Conservation (phyloP, 805 yeast genomes). For the Brettanomyces naardenensis region DNA sequence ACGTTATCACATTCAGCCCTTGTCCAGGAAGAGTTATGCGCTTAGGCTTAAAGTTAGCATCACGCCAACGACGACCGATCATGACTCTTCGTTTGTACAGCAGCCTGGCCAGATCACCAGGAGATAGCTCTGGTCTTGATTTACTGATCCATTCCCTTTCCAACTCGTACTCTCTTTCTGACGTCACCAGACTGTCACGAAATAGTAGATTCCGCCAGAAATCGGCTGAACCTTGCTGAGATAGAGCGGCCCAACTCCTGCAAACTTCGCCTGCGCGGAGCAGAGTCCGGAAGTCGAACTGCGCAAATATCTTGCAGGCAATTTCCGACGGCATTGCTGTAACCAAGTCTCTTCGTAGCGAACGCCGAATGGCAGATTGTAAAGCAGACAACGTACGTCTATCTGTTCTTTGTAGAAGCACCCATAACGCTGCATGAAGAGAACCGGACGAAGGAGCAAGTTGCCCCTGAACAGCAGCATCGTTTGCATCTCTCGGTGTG, state of each 20-base stretch:
- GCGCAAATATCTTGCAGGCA: conserved; percentile 51
- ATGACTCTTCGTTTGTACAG: conserved; percentile 53
- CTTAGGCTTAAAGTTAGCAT: conserved; percentile 60
- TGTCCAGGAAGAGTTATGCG: conserved; percentile 61
- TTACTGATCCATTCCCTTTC: conserved; percentile 15
- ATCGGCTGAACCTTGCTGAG: conserved; percentile 44
- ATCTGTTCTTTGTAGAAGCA: conserved; percentile 51
- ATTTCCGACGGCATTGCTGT: conserved; percentile 70
- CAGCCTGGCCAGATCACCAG: conserved; percentile 16
- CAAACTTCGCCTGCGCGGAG: conserved; percentile 58
- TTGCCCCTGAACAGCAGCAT: too few species aligned
- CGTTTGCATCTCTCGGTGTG: too few species aligned
- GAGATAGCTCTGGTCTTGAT: conserved; percentile 6
- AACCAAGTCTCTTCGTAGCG: conserved; percentile 68
- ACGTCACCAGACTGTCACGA: conserved; percentile 51
- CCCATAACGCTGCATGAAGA: conserved; percentile 36
- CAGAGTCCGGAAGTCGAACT: conserved; percentile 57
- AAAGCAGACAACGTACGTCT: conserved; percentile 57
- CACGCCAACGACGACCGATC: conserved; percentile 72
- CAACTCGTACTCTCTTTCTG: conserved; percentile 34
- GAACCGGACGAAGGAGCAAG: conserved; percentile 2
- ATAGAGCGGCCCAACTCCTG: conserved; percentile 58
- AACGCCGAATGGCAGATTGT: conserved; percentile 39
- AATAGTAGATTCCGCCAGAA: conserved; percentile 67
- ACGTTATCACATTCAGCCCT: conserved; percentile 81